Evolutionary conservation across 1,284 basidiomycete species (phyloP).

Genomic region (Trametes pubescens): DNA sequence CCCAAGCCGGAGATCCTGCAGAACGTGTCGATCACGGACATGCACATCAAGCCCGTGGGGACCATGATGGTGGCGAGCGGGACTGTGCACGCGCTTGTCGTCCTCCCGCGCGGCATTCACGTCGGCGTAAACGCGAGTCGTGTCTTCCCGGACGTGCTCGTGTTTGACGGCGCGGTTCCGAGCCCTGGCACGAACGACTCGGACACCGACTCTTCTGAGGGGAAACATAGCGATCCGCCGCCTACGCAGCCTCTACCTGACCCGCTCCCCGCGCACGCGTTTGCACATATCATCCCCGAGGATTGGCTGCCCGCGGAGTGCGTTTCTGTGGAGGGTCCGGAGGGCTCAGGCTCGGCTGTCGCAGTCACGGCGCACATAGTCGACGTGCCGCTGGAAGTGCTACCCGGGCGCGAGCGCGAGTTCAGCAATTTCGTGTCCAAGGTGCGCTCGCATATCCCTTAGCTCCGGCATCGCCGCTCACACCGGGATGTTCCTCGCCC

Average conservation of each 20-base stretch:
- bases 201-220: neutral
- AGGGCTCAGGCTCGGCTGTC: slow-evolving; percentile 61
- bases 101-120: slow-evolving; percentile 72
- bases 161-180: slow-evolving; percentile 75
- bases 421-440: slow-evolving; percentile 79
- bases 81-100: slow-evolving; percentile 65
- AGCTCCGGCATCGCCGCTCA: neutral
- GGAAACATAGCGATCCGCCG: slow-evolving; percentile 39
- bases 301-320: slow-evolving; percentile 71
- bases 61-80: slow-evolving; percentile 70
- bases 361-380: slow-evolving; percentile 67
- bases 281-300: slow-evolving; percentile 73
- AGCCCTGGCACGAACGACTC: slow-evolving; percentile 34
- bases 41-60: slow-evolving; percentile 66
- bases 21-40: slow-evolving; percentile 74
- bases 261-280: slow-evolving; percentile 73
- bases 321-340: slow-evolving; percentile 48
- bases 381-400: slow-evolving; percentile 76
- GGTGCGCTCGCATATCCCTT: slow-evolving; percentile 48
- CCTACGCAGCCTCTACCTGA: slow-evolving; percentile 60
- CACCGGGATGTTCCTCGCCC: neutral
- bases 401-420: slow-evolving; percentile 75
- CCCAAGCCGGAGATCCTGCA: slow-evolving; percentile 69
- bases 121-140: slow-evolving; percentile 65
- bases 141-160: slow-evolving; percentile 75